Evolutionary conservation across 106 monocot genomes (phyloP), one percentile per base, ranked within the genome.

Genomic region (Platanthera zijinensis): DNA sequence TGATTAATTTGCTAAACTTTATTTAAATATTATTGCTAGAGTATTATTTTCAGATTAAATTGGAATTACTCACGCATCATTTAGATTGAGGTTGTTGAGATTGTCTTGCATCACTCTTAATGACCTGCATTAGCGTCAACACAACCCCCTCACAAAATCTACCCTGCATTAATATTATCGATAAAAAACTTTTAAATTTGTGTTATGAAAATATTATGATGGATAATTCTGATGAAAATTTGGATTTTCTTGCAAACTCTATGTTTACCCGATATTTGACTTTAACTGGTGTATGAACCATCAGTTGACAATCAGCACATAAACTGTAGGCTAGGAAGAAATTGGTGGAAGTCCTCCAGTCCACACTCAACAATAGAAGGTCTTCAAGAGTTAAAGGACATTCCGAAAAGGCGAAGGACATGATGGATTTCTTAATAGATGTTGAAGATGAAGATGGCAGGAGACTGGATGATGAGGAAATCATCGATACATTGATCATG

Each of bases 401-500:
- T 10, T 12, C 13, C 10, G 1, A 17, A 15, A 50, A 64, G 67
- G 82, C 9, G 1, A 89, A 83, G 53, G 96, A 96, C 77, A 91
- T 96, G 93, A 87, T 96, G 96, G 93, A 93, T 53, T 22, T 59
- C 61, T 78, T 96, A 52, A 79, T 96, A 11, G 90, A 90, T 6
- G 86, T 83, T 49, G 82, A 86, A 79, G 93, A 91, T 83, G 93
- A 91, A 57, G 80, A 80, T 49, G 90, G 89, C 8, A 71, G 79
- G 76, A 87, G 54, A 19, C 76, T 96, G 72, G 76, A 51, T 28
- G 91, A 96, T 64, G 93, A 96, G 69, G 89, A 96, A 81, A 91
- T 96, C 51, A 87, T 93, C 7, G 96, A 96, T 61, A 76, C 86
- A 54, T 77, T 96, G 77, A 83, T 93, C 70, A 96, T 96, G 96